A percentile compares a stretch with the other conserved stretches of the same genome.
phyloP scores from a whole-genome alignment of 768 basidiomycete species.

The Omphalotus guepiniiformis region DNA sequence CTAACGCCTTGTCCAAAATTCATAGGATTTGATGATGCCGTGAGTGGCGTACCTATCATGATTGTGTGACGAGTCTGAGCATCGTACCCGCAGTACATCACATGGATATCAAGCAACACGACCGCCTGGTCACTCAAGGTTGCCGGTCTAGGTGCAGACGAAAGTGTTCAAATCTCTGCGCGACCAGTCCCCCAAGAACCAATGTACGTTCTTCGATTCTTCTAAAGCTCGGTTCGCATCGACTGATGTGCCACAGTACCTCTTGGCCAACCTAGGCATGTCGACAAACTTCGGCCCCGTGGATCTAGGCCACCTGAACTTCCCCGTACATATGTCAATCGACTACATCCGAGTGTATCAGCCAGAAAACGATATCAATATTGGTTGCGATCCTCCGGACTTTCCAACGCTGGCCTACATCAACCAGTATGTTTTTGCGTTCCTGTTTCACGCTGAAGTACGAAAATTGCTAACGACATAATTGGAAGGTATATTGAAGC shows the following conservation, averaged over 20 bases:
- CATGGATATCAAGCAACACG: slow-evolving; percentile 60
- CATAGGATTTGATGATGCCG: slow-evolving; percentile 30
- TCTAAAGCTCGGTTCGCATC: too few species aligned
- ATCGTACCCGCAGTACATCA: slow-evolving; percentile 42
- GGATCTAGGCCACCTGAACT: slow-evolving; percentile 48
- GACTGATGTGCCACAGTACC: slow-evolving; percentile 37
- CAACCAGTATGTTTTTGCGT: slow-evolving; percentile 36
- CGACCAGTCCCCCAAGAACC: slow-evolving; percentile 70
- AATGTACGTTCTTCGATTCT: slow-evolving; percentile 35
- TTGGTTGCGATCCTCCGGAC: slow-evolving; percentile 61
- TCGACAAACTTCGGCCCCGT: slow-evolving; percentile 48
- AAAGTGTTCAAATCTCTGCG: slow-evolving; percentile 45
- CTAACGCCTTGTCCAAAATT: neutral
- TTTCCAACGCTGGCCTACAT: slow-evolving; percentile 66
- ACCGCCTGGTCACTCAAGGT: slow-evolving; percentile 54
- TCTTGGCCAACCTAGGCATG: slow-evolving; percentile 66
- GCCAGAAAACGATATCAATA: slow-evolving; percentile 42
- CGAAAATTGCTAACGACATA: too few species aligned
- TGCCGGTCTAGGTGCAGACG: slow-evolving; percentile 47
- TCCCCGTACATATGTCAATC: slow-evolving; percentile 47
- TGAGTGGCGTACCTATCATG: slow-evolving; percentile 19
- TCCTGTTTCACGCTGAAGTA: too few species aligned
- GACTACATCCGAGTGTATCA: slow-evolving; percentile 78
- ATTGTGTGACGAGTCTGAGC: neutral
- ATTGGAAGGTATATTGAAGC: slow-evolving; percentile 54